A percentile compares a stretch with the other conserved stretches of the same genome.
Evolutionary conservation across 495 filamentous ascomycete genomes (phyloP).

Genomic region (Cryomyces antarcticus): DNA sequence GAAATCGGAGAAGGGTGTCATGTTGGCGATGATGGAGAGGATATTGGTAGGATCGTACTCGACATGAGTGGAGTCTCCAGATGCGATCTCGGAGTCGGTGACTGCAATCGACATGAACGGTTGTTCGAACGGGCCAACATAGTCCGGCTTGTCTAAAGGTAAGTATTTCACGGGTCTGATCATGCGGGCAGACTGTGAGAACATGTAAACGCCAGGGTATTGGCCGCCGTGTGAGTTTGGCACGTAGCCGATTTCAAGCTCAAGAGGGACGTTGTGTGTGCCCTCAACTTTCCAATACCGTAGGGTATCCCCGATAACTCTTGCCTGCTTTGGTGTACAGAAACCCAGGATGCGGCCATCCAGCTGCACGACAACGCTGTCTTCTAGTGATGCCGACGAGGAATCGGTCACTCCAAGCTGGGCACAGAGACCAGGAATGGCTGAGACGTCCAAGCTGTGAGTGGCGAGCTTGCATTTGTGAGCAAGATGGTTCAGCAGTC

Average conservation of each 20-base stretch:
- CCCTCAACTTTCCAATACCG: slow-evolving; percentile 92
- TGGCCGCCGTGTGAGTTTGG: slow-evolving; percentile 73
- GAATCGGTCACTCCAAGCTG: slow-evolving; percentile 59
- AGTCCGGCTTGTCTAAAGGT: slow-evolving; percentile 88
- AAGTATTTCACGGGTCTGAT: slow-evolving; percentile 81
- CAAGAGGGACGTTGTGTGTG: slow-evolving; percentile 70
- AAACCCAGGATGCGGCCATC: slow-evolving; percentile 81
- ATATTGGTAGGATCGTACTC: slow-evolving; percentile 97
- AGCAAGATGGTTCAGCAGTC: slow-evolving; percentile 92
- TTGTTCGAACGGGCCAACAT: slow-evolving; percentile 83
- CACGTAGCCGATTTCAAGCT: slow-evolving; percentile 90
- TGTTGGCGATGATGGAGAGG: slow-evolving; percentile 81
- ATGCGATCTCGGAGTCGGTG: slow-evolving; percentile 55
- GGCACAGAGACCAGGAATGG: slow-evolving; percentile 54
- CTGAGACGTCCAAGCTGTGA: no score
- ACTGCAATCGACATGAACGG: slow-evolving; percentile 64
- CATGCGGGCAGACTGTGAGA: slow-evolving; percentile 67
- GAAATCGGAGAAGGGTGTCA: slow-evolving; percentile 97
- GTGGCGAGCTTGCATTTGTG: slow-evolving; percentile 98
- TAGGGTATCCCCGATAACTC: slow-evolving; percentile 89
- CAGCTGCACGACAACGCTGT: slow-evolving; percentile 71
- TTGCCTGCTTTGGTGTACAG: slow-evolving; percentile 73
- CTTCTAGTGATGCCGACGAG: slow-evolving; percentile 43
- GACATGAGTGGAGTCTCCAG: slow-evolving; percentile 83
- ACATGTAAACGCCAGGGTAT: slow-evolving; percentile 91